Base-by-base conservation (phyloP, 352 stramenopile species). In the Phytophthora niederhauseri region DNA sequence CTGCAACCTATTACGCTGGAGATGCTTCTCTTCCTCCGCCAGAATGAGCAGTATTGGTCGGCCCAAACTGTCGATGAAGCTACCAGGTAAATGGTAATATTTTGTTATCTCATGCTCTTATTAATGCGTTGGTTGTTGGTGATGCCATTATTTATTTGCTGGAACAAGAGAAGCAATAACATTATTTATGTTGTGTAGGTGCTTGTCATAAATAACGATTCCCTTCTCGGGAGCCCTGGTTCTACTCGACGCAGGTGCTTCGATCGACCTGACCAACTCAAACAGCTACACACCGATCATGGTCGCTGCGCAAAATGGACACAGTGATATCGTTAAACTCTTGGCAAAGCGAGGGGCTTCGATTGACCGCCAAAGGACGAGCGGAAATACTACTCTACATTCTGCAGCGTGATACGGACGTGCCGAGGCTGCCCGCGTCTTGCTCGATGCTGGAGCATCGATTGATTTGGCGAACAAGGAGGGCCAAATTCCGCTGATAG, bases 381-480 rank as follows among this genome's bases (percentile, higher is more conserved):
- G 45, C 28, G 51, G 51, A 15, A 57, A 57, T 26, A 57, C 28
- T 14, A 28, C 51, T 26, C 51, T 57, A 2, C 20, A 24, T 43
- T 57, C 26, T 57, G 17, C 51, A 28, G 51, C 51, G 7, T n/a
- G 6, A n/a, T 57, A 57, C 12, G 31, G 31, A 7, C 51, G 28
- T 26, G 14, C 22, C 24, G 1, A 26, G 15, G 28, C 20, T 43
- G 51, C 51, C 15, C n/a, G 51, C 26, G 12, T 57, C 38, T 57
- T 57, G 17, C 51, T 57, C n/a, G 28, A 57, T 28, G 51, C 26
- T 45, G 51, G 28, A 12, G 51, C 51, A 26, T 57, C 28, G 4
- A n/a, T 57, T 57, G 51, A 57, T 57, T 57, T 57, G 15, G 28
- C 51, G 28, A 57, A 57, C 51, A 57, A 57, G 28, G 26, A 15